These are phyloP conservation scores for Sugiyamaella paludigena DNA, from an alignment of 1,139 yeast species.

Conservation along the genomic window DNA sequence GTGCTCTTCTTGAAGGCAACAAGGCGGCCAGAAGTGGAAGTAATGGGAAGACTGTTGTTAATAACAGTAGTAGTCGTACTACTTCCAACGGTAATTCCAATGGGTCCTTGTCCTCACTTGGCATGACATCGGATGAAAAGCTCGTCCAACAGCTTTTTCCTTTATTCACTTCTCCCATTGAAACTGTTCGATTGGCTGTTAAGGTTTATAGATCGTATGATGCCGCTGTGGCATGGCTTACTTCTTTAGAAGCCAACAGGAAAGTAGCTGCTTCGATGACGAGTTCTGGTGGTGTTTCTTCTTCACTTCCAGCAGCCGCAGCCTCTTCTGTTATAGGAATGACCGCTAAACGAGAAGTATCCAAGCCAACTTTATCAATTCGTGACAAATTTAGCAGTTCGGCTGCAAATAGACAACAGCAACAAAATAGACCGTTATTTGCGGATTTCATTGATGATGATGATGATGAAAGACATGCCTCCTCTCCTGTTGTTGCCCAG, in stretches of 20 bases:
- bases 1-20: constrained; percentile 16
- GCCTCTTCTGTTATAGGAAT: constrained; percentile 15
- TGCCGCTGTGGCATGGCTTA: constrained; percentile 38
- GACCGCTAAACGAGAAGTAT: constrained; percentile 33
- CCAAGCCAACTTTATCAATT: constrained; percentile 35
- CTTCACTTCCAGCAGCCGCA: constrained; percentile 3
- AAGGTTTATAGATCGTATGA: constrained; percentile 37
- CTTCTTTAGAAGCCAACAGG: constrained; percentile 10
- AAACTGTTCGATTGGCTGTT: constrained; percentile 35
- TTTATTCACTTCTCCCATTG: constrained; percentile 33
- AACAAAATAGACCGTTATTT: constrained; percentile 7
- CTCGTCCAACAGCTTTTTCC: constrained; percentile 28
- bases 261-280: neutral
- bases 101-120: constrained; percentile 10
- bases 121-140: constrained; percentile 5
- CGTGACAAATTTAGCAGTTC: constrained; percentile 36
- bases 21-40: neutral
- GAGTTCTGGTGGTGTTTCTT: constrained; percentile 5
- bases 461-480: constrained; percentile 9
- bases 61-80: neutral
- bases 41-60: too few species aligned
- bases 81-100: neutral
- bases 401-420: constrained; percentile 12
- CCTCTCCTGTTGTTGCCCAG: constrained; percentile 1
- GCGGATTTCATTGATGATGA: constrained; percentile 14